Conservation (phyloP, 2,329 filamentous ascomycete genomes). For the Phialemoniopsis sp. region DNA sequence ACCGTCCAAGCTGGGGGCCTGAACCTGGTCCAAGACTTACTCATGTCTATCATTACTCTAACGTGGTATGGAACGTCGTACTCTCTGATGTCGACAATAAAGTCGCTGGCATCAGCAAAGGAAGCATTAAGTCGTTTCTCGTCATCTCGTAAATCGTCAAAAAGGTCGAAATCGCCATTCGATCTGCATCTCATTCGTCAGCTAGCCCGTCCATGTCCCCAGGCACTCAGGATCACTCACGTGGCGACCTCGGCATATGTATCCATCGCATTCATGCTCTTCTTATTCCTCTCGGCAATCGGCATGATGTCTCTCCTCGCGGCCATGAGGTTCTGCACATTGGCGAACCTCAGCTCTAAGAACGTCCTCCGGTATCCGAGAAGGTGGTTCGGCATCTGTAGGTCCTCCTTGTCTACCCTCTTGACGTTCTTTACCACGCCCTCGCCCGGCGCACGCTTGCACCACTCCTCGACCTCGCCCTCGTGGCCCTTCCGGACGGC, state of each 20-base stretch:
- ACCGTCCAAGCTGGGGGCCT: neutral
- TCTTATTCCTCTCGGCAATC: slow-evolving; percentile 93
- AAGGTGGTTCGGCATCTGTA: slow-evolving; percentile 92
- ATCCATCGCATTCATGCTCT: slow-evolving; percentile 94
- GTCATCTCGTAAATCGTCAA: slow-evolving; percentile 78
- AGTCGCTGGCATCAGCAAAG: slow-evolving; percentile 89
- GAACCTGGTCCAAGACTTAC: slow-evolving; percentile 38
- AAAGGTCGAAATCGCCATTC: slow-evolving; percentile 86
- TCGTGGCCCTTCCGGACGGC: slow-evolving; percentile 86
- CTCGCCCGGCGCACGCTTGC: slow-evolving; percentile 70
- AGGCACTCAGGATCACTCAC: slow-evolving; percentile 43
- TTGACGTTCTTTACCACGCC: slow-evolving; percentile 77
- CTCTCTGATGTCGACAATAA: slow-evolving; percentile 96
- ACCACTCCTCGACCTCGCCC: slow-evolving; percentile 94
- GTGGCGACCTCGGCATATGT: slow-evolving; percentile 94
- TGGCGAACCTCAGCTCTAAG: slow-evolving; percentile 80
- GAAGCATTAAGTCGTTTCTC: slow-evolving; percentile 72
- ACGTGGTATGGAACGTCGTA: slow-evolving; percentile 99
- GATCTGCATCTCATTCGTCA: slow-evolving; percentile 39
- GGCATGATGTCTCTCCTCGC: slow-evolving; percentile 82
- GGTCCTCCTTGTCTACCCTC: slow-evolving; percentile 84
- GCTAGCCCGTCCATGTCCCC: slow-evolving; percentile 19
- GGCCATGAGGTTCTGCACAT: slow-evolving; percentile 81
- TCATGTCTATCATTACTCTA: slow-evolving; percentile 93
- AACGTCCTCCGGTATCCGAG: slow-evolving; percentile 88